Percentiles rank a stretch among this genome's conserved stretches.
Evolutionary conservation across 305 asterid species (phyloP).

Genomic region (Petunia hybrid): DNA sequence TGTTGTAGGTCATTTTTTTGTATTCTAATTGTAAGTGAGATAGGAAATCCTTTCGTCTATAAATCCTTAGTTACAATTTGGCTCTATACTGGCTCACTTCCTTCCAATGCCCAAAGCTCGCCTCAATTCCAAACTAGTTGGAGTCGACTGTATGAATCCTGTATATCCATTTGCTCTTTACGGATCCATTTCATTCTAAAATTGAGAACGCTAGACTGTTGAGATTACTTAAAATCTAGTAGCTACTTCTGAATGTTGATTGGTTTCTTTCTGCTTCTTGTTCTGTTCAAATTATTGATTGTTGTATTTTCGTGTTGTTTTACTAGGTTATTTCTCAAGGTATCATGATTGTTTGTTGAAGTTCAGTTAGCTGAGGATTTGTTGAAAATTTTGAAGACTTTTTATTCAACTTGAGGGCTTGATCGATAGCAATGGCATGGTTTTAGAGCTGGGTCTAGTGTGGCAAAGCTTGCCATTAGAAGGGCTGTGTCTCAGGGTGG

Average conservation of each 20-base stretch:
- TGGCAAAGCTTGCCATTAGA: constrained; percentile 80
- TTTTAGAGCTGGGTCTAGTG: constrained; percentile 77
- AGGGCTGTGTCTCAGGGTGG: constrained; percentile 66
- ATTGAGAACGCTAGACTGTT: background rate
- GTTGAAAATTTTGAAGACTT: constrained; percentile 27
- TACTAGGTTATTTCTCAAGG: constrained; percentile 45
- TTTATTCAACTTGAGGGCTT: constrained; percentile 38
- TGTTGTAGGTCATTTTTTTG: too few relatives aligned
- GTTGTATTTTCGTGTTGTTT: constrained; percentile 37
- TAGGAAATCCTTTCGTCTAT: too few relatives aligned
- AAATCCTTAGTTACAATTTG: background rate
- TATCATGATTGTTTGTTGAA: constrained; percentile 45
- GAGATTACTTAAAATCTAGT: background rate
- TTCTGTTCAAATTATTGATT: background rate
- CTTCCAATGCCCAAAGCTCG: background rate
- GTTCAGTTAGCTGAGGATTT: constrained; percentile 34
- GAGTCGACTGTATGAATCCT: background rate
- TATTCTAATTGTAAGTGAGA: too few relatives aligned
- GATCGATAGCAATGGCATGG: constrained; percentile 70
- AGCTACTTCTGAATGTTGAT: background rate
- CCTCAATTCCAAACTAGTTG: background rate
- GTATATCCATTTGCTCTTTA: background rate
- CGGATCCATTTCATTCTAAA: background rate
- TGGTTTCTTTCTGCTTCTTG: constrained; percentile 16
- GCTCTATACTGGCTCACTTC: constrained; percentile 3